Evolutionary conservation across 176 grass and related monocot genomes (phyloP).

Genomic region (Bolboschoenus planiculmis): DNA sequence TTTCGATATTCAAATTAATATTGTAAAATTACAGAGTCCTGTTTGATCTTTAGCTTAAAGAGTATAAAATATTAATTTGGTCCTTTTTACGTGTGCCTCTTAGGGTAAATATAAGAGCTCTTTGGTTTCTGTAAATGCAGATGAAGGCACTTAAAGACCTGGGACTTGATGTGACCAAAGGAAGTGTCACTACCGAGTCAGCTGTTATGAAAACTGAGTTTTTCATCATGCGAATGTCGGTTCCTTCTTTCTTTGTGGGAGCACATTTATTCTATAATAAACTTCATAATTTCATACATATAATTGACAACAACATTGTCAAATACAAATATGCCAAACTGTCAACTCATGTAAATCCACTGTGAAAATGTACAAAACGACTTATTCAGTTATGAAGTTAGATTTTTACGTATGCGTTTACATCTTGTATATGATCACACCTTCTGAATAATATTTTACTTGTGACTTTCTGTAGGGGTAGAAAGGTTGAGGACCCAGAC

Average conservation of each 20-base stretch:
- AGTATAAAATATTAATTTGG: not conserved
- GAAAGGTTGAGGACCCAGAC: conserved; percentile 89
- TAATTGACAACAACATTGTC: not conserved
- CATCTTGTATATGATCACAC: not conserved
- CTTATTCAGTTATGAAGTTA: not conserved
- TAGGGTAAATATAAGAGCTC: not conserved
- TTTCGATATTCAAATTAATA: not conserved
- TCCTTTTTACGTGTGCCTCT: not conserved
- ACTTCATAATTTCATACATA: not conserved
- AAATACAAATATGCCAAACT: not conserved
- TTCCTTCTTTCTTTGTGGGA: conserved; percentile 5
- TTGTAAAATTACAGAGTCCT: conserved; percentile 27
- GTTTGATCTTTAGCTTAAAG: conserved; percentile 24
- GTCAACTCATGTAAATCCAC: not conserved
- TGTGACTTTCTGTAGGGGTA: conserved; percentile 48
- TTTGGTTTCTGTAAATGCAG: conserved; percentile 32
- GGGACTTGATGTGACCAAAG: conserved; percentile 88
- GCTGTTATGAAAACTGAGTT: conserved; percentile 72
- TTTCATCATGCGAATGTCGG: conserved; percentile 79
- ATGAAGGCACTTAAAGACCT: conserved; percentile 90
- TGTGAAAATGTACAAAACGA: not conserved
- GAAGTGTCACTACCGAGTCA: conserved; percentile 72
- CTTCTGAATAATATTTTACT: not conserved
- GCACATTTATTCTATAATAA: not conserved
- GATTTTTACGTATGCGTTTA: not conserved